Evolutionary conservation across 139 green algal species (phyloP).

Genomic region (Coelastrella sp.): DNA sequence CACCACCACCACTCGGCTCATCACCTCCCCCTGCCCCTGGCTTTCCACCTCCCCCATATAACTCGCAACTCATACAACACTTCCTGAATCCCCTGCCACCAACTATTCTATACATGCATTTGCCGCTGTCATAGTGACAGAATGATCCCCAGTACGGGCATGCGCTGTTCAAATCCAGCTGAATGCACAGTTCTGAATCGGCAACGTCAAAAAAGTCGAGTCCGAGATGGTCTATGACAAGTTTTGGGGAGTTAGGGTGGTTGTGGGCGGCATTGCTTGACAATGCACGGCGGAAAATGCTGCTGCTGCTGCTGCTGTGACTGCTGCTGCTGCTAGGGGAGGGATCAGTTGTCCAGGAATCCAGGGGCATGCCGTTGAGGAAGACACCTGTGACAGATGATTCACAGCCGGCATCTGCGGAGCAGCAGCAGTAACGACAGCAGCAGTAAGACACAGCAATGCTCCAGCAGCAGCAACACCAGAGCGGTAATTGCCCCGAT

Average conservation of each 20-base stretch:
- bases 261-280: too few relatives aligned
- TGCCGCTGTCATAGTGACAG: conserved; percentile 27
- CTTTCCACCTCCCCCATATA: conserved; percentile 40
- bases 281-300: too few relatives aligned
- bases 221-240: conserved; percentile 7
- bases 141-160: conserved; percentile 27
- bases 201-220: conserved; percentile 47
- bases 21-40: conserved; percentile 27
- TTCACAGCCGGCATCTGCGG: conserved; percentile 35
- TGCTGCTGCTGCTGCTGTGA: background rate
- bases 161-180: background rate
- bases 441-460: background rate
- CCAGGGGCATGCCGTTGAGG: background rate
- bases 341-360: background rate
- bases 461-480: background rate
- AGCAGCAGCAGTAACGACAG: conserved; percentile 6
- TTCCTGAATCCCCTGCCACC: background rate
- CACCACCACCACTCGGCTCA: conserved; percentile 4
- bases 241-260: too few relatives aligned
- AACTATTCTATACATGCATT: conserved; percentile 42
- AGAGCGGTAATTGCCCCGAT: too few relatives aligned
- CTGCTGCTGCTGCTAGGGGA: conserved; percentile 9
- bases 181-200: conserved; percentile 26
- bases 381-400: background rate
- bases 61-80: conserved; percentile 44